These are phyloP conservation scores for Coniella vitis DNA, from an alignment of 2,329 filamentous ascomycete species.

Conservation along the genomic window DNA sequence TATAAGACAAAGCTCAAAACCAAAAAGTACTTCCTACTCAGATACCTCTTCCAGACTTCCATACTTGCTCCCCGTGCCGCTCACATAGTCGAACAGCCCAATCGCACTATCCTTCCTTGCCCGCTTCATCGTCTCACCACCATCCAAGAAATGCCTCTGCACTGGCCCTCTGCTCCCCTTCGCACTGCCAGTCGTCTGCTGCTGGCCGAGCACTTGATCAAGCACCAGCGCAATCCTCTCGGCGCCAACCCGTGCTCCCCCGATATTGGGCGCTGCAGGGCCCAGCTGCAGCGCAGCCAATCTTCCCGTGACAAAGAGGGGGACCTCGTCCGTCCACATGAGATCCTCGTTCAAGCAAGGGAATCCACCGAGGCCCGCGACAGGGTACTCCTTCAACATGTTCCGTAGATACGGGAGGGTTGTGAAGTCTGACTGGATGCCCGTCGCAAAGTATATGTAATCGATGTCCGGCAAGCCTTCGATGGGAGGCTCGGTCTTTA, in stretches of 20 bases:
- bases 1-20: no score
- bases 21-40: background rate
- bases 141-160: constrained; percentile 21
- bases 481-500: constrained; percentile 48
- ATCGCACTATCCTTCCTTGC: background rate
- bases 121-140: constrained; percentile 14
- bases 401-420: constrained; percentile 54
- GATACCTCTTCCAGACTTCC: constrained; percentile 4
- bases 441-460: constrained; percentile 72
- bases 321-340: constrained; percentile 67
- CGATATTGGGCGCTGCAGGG: constrained; percentile 66
- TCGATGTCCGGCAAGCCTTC: constrained; percentile 49
- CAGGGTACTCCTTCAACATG: constrained; percentile 52
- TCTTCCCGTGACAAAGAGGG: constrained; percentile 63
- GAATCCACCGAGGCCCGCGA: constrained; percentile 57
- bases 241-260: constrained; percentile 64
- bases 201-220: constrained; percentile 45
- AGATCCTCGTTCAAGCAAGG: constrained; percentile 71
- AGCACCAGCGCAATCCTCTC: constrained; percentile 68
- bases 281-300: constrained; percentile 63
- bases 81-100: constrained; percentile 9
- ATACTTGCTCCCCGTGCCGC: constrained; percentile 11
- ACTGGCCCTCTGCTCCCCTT: no score
- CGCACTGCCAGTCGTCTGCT: background rate
- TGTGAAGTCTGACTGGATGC: constrained; percentile 56